Evolutionary conservation across 192 early-diverging fungal genomes (phyloP).

Genomic region (Coemansia sp.): DNA sequence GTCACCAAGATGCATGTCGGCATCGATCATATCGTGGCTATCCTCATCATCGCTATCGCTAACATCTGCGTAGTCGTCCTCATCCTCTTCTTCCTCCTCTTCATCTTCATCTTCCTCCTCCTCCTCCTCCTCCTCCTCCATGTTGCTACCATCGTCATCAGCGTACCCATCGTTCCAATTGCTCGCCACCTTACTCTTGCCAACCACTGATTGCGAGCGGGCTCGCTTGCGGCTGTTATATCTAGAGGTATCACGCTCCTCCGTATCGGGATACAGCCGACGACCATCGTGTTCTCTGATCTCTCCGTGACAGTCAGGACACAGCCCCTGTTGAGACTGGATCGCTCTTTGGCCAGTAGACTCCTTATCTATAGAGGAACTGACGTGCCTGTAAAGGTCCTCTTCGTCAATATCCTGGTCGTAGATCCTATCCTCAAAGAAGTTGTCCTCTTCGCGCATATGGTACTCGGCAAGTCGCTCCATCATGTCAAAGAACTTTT

Average conservation of each 20-base stretch:
- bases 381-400: slow-evolving; percentile 46
- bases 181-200: not conserved
- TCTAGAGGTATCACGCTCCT: slow-evolving; percentile 4
- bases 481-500: slow-evolving; percentile 96
- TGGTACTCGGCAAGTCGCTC: slow-evolving; percentile 88
- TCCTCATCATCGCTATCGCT: slow-evolving; percentile 26
- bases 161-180: slow-evolving; percentile 8
- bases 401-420: slow-evolving; percentile 50
- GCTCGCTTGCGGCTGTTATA: slow-evolving; percentile 26
- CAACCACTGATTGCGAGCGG: slow-evolving; percentile 17
- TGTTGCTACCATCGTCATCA: slow-evolving; percentile 2
- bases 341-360: slow-evolving; percentile 14
- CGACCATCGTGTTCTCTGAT: slow-evolving; percentile 37
- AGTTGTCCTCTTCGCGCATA: slow-evolving; percentile 74
- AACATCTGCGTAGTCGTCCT: slow-evolving; percentile 17
- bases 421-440: slow-evolving; percentile 45
- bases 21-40: slow-evolving; percentile 26
- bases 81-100: slow-evolving; percentile 9
- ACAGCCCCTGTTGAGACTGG: slow-evolving; percentile 20
- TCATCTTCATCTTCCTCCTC: slow-evolving; percentile 11
- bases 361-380: slow-evolving; percentile 10
- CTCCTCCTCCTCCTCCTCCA: slow-evolving; percentile 12
- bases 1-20: slow-evolving; percentile 60
- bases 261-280: slow-evolving; percentile 20
- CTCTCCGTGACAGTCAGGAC: slow-evolving; percentile 49